phyloP scores from a whole-genome alignment of 495 filamentous ascomycete genomes.

The Podospora pseudopauciseta region DNA sequence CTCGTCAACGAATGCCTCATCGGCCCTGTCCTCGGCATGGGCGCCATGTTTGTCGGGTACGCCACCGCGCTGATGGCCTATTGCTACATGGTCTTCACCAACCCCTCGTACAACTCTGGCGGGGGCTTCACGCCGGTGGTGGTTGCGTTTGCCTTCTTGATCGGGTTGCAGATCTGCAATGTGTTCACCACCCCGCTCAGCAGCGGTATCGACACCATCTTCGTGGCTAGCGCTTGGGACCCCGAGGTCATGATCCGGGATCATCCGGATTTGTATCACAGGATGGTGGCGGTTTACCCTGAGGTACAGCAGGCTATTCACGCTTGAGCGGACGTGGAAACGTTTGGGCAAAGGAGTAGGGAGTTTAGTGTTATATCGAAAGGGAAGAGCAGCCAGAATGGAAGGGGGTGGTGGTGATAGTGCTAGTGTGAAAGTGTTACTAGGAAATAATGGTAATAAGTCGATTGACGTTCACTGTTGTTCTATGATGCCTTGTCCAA shows the following conservation, averaged over 20 bases:
- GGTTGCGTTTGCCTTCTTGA: conserved; percentile 78
- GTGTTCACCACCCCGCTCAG: conserved; percentile 80
- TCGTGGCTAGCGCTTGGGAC: conserved; percentile 85
- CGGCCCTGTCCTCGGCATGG: conserved; percentile 86
- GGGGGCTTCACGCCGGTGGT: conserved; percentile 62
- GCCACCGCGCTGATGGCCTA: conserved; percentile 77
- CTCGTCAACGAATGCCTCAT: conserved; percentile 88
- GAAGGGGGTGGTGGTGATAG: not conserved
- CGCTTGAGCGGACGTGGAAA: conserved; percentile 20
- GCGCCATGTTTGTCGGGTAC: conserved; percentile 77
- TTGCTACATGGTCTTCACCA: conserved; percentile 72
- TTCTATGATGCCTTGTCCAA: too few species aligned
- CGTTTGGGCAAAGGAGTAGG: not conserved
- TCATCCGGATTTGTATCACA: conserved; percentile 73
- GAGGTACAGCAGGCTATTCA: conserved; percentile 62
- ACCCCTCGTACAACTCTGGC: conserved; percentile 69
- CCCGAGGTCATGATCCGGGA: conserved; percentile 79
- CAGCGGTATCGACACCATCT: conserved; percentile 73
- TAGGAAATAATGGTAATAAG: not conserved
- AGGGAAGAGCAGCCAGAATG: not conserved
- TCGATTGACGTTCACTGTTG: not conserved
- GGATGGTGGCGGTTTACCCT: conserved; percentile 76
- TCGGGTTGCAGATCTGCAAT: conserved; percentile 83
- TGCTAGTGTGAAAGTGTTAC: not conserved
- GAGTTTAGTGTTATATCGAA: not conserved